Base-by-base conservation (phyloP, 495 filamentous ascomycete genomes). In the Hypoxylon lenormandii region DNA sequence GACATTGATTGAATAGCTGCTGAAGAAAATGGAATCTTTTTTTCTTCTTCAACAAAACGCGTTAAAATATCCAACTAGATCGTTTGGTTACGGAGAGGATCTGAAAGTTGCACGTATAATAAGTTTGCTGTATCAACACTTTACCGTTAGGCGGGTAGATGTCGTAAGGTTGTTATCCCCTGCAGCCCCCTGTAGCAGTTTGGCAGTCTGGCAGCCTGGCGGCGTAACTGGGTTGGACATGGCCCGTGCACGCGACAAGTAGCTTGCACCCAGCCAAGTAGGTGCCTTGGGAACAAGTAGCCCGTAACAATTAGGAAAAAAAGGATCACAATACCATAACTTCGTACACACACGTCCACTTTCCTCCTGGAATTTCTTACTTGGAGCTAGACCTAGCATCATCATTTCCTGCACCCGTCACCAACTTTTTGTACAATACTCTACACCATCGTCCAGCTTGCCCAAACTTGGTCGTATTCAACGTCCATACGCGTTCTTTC, bases 221-320 rank as follows among this genome's bases (percentile, higher is more conserved):
- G 23, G 23, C 13, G 7, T 28, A 53, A 28, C 19, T 52, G 48
- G 23, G 23, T 4, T 30, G 16, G 10, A 64, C 3, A 46, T 69
- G 66, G 66, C 19, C 38, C 49, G 66, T 69, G 66, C 66, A 19
- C 42, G 21, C 7, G n/a, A 37, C 33, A 60, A 49, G 60, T 64
- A 55, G 38, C 48, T 66, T 37, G 58, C 48, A 59, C 54, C 53
- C 52, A 57, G 58, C 30, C 5, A 33, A 7, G 6, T 7, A 33
- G 47, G 56, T 38, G 54, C 51, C 57, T 76, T 76, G 62, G 68
- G 74, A 76, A 76, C 74, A 76, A 38, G 74, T 76, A 76, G 64
- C 66, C 74, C 65, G 61, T 76, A 72, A 65, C 46, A 58, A 68
- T 38, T 28, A 50, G 40, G 57, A 64, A 46, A 54, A 49, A 69